These are phyloP conservation scores for Aspergillus egyptiacus DNA, from an alignment of 495 filamentous ascomycete genomes.

Conservation along the genomic window DNA sequence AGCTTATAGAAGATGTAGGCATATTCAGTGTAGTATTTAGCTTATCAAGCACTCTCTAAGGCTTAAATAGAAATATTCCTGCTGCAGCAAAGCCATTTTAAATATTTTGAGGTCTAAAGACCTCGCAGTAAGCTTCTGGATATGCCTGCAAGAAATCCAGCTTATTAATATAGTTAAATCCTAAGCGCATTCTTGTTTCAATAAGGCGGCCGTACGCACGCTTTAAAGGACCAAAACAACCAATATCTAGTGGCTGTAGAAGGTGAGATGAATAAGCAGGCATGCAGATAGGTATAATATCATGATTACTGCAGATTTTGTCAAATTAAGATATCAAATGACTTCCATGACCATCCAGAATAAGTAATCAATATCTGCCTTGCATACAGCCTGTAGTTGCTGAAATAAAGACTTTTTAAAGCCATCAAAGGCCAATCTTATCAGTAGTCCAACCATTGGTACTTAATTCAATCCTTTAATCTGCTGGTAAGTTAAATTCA, in stretches of 20 bases:
- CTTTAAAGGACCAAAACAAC: conserved; percentile 11
- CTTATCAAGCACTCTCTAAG: not conserved
- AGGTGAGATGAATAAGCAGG: conserved; percentile 23
- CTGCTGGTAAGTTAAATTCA: not conserved
- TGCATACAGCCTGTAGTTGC: not conserved
- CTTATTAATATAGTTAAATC: conserved; percentile 18
- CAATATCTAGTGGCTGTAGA: conserved; percentile 6
- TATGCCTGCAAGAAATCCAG: conserved; percentile 13
- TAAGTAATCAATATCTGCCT: not conserved
- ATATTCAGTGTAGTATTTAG: not conserved
- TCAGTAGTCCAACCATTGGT: conserved; percentile 28
- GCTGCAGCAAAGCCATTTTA: conserved; percentile 8
- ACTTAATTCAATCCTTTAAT: conserved; percentile 7
- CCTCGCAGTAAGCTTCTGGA: conserved; percentile 6
- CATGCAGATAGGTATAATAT: conserved; percentile 24
- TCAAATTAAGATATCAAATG: conserved; percentile 23
- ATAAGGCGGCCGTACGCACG: conserved; percentile 4
- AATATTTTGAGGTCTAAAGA: conserved; percentile 11
- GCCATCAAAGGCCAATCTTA: conserved; percentile 17
- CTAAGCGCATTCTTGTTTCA: conserved; percentile 7
- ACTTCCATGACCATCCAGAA: conserved; percentile 21
- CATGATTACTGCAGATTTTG: conserved; percentile 16
- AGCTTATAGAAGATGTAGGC: not conserved
- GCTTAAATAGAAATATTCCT: not conserved
- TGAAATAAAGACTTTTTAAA: conserved; percentile 16